Conservation (phyloP, 1,139 yeast species). For the Yamadazyma dendronema region DNA sequence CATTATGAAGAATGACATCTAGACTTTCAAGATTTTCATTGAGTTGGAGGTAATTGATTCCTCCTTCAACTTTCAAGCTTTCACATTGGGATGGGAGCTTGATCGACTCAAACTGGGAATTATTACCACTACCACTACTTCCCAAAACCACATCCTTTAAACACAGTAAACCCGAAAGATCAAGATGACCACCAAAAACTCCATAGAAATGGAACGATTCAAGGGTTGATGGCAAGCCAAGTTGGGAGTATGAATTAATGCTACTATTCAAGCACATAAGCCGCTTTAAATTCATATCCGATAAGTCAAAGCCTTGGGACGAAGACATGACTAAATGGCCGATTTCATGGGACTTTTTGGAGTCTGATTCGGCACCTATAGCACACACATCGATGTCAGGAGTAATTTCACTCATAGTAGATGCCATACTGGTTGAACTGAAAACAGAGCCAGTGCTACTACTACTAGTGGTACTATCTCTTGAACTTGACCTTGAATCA, state of each 20-base stretch:
- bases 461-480: not conserved
- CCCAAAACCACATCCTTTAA: not conserved
- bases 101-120: not conserved
- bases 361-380: not conserved
- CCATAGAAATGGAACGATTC: not conserved
- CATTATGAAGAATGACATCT: conserved; percentile 2
- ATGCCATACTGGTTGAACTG: not conserved
- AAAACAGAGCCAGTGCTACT: not conserved
- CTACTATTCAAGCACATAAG: not conserved
- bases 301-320: not conserved
- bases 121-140: not conserved
- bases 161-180: not conserved
- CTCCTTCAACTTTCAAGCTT: not conserved
- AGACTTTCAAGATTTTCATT: not conserved
- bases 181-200: not conserved
- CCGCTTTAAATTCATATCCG: not conserved
- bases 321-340: not conserved
- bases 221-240: not conserved
- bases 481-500: not conserved
- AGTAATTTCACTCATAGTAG: not conserved
- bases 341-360: not conserved
- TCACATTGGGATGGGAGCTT: not conserved
- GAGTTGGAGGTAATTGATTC: not conserved
- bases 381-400: not conserved
- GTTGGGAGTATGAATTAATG: not conserved